Evolutionary conservation across 441 rosid genomes (phyloP), one percentile per base, ranked within the genome.

Genomic region (Populus trichocarpa): DNA sequence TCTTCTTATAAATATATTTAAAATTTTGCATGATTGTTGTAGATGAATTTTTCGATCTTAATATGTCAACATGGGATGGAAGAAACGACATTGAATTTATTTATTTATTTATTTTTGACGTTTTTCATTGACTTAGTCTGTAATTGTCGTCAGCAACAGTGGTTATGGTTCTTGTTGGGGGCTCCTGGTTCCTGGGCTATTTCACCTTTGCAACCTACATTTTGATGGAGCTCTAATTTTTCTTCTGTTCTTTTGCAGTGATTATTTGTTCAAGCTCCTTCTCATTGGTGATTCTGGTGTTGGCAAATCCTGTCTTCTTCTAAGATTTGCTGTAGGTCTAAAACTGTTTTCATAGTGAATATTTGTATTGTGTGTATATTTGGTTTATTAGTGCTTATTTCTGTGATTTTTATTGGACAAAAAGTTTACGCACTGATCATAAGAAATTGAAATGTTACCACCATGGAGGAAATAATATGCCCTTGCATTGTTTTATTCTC

Each of bases 241-340:
- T 33, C 18, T n/a, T 36, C 32, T 30, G 3, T 30, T 30, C 66
- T 28, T 28, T 28, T 28, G 30, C 30, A 28, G 30, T 28, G 30
- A 28, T 28, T 28, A 28, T 28, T 28, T 28, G 30, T 28, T 28
- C 30, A 28, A 28, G 30, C 30, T 28, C 30, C 30, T 28, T 28
- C 30, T 28, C 16, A 75, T 75, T 28, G 77, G 77, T 18, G 77
- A 75, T 26, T 72, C 76, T 25, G 81, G 71, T 20, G 73, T 76
- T 50, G 79, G 79, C 10, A 76, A 76, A 57, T 76, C 79, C 33
- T 76, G 79, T 28, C 79, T 76, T 22, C 73, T 76, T 53, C 67
- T 76, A 22, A 76, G 79, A 76, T 76, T 76, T 69, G 67, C 79
- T 32, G 79, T 76, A 69, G 28, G 71, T 53, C 42, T 32, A 32